Evolutionary conservation across 31 red algal species (phyloP).

Genomic region (Endocladia muricata): DNA sequence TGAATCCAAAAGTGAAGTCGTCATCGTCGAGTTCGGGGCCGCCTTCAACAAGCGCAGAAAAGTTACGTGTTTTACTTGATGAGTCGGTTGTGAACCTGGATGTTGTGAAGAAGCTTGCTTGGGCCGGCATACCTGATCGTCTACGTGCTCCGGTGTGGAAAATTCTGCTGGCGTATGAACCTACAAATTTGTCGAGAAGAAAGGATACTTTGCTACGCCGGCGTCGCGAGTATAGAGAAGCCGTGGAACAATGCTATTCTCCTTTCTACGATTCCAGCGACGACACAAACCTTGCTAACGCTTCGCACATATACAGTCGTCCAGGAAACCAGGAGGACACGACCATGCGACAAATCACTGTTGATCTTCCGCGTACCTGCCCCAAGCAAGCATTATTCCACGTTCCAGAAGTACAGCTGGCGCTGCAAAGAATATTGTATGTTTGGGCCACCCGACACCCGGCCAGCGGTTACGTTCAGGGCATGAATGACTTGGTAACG

Average conservation of each 20-base stretch:
- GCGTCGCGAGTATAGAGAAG: conserved; percentile 74
- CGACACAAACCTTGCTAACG: not conserved
- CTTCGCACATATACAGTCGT: conserved; percentile 43
- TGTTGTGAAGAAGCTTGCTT: conserved; percentile 64
- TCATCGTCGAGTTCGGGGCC: not conserved
- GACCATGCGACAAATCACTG: conserved; percentile 77
- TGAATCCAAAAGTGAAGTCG: not conserved
- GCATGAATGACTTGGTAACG: conserved; percentile 97
- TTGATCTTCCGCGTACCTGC: conserved; percentile 93
- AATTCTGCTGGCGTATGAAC: conserved; percentile 82
- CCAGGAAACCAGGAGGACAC: conserved; percentile 57
- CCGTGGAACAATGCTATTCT: conserved; percentile 75
- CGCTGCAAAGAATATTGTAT: conserved; percentile 85
- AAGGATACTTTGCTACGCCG: conserved; percentile 66
- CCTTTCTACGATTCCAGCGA: not conserved
- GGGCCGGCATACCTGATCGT: conserved; percentile 60
- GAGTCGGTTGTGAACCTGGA: conserved; percentile 46
- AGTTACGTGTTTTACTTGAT: conserved; percentile 29
- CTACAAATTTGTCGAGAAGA: conserved; percentile 51
- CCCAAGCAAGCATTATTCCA: conserved; percentile 86
- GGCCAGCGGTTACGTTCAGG: conserved; percentile 97
- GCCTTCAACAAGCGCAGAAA: conserved; percentile 6
- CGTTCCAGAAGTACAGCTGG: conserved; percentile 57
- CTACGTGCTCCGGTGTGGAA: conserved; percentile 80
- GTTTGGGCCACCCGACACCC: conserved; percentile 98